phyloP scores from a whole-genome alignment of 371 early-diverging fungal species.

The Zancudomyces culisetae region DNA sequence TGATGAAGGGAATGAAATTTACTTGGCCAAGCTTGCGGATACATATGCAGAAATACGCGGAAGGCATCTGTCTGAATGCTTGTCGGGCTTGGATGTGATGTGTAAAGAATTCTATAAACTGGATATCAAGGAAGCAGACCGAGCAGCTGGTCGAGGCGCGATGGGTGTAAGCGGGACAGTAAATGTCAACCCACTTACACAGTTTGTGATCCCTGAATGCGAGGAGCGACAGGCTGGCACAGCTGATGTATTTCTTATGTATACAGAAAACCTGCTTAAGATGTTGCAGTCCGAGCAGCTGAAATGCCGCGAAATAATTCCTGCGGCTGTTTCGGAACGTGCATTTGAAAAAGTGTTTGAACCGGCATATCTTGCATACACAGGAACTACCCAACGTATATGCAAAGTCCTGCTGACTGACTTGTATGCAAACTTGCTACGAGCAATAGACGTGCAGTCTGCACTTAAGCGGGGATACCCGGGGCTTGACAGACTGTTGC shows the following conservation, averaged over 20 bases:
- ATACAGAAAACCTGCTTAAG: slow-evolving; percentile 34
- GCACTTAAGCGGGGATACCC: slow-evolving; percentile 13
- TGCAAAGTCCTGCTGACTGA: slow-evolving; percentile 37
- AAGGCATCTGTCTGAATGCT: slow-evolving; percentile 38
- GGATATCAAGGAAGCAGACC: slow-evolving; percentile 27
- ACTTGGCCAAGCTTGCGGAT: slow-evolving; percentile 43
- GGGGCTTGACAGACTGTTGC: slow-evolving; percentile 9
- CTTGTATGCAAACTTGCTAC: slow-evolving; percentile 45
- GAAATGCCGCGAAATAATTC: slow-evolving; percentile 38
- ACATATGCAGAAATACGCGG: slow-evolving; percentile 57
- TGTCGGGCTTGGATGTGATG: slow-evolving; percentile 32
- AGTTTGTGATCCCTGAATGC: slow-evolving; percentile 46
- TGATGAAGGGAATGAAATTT: slow-evolving; percentile 34
- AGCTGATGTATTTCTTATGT: slow-evolving; percentile 28
- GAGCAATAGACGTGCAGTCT: slow-evolving; percentile 62
- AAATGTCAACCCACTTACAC: slow-evolving; percentile 20
- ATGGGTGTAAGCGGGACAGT: slow-evolving; percentile 10
- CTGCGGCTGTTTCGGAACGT: slow-evolving; percentile 31
- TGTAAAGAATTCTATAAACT: slow-evolving; percentile 14
- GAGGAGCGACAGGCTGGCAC: slow-evolving; percentile 6
- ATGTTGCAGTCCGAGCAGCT: slow-evolving; percentile 48
- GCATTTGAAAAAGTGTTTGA: slow-evolving; percentile 34
- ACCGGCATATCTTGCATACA: slow-evolving; percentile 34
- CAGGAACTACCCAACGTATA: slow-evolving; percentile 43
- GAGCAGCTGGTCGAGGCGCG: slow-evolving; percentile 4